Base-by-base conservation (phyloP, 2,329 filamentous ascomycete species). In the Diaporthe batatas region DNA sequence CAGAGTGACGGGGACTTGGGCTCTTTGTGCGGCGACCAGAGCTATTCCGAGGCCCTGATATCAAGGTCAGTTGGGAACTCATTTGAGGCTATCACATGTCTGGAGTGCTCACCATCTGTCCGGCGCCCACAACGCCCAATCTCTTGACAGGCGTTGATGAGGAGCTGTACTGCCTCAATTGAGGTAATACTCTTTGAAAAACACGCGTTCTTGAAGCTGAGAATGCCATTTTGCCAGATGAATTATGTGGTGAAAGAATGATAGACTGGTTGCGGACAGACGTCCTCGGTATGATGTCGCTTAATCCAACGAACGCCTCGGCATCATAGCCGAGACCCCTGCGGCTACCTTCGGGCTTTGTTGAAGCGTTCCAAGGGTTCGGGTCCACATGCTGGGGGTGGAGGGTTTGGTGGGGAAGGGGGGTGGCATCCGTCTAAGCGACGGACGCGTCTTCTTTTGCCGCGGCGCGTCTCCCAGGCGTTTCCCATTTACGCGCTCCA, bases 41-140 rank as follows among this genome's bases (percentile, higher is more conserved):
- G 96, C 96, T 82, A 99, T 99, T 73, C 96, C 96, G 57, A 99
- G 86, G 73, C 96, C 96, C 96, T 98, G 78, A 55, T 18, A 42
- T 42, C 77, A 73, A 80, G 80, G 80, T 80, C 53, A 78, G 76
- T 71, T 74, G 6, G 32, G n/a, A 32, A 47, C 23, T 51, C 34
- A 29, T 21, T 51, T 29, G 32, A 70, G 59, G 64, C 55, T 73
- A 76, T 84, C 80, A 82, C 83, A 83, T 85, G 83, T 76, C 72
- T 78, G 71, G 23, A 18, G 57, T 14, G 25, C 87, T 80, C 84
- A 97, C 95, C 95, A 98, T 98, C 82, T 98, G 96, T 36, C 96
- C 96, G 69, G 96, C 95, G 76, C 96, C 96, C 79, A 99, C 88
- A 65, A 99, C 96, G 79, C 96, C 96, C 54, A 99, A 85, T 77